These are phyloP conservation scores for Prinsepia uniflora DNA, from an alignment of 306 rosid species.

Conservation along the genomic window DNA sequence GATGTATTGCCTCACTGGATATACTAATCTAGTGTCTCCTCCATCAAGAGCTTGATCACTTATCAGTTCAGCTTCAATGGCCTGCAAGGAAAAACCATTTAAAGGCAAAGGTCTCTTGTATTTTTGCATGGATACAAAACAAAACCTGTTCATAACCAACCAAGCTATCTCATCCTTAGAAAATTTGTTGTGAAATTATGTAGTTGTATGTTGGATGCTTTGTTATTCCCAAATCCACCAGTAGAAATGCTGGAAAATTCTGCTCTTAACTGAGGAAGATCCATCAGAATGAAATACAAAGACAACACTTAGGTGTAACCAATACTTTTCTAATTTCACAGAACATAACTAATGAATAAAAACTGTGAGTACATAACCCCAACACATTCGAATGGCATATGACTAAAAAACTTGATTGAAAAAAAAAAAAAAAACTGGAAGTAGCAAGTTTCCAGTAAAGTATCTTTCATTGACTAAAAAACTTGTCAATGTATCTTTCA, in stretches of 20 bases:
- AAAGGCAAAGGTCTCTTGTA: constrained; percentile 22
- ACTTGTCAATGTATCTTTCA: too few relatives aligned
- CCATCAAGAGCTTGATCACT: constrained; percentile 73
- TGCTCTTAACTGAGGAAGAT: constrained; percentile 89
- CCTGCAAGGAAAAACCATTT: constrained; percentile 50
- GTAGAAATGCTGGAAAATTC: constrained; percentile 70
- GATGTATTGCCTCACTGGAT: constrained; percentile 25
- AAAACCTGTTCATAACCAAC: constrained; percentile 72
- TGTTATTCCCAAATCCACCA: constrained; percentile 77
- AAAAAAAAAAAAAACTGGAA: too few relatives aligned
- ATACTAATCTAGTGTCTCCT: constrained; percentile 24
- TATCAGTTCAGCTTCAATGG: constrained; percentile 76
- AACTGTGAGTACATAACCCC: too few relatives aligned
- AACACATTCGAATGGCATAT: too few relatives aligned
- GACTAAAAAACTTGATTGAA: too few relatives aligned
- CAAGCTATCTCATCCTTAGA: constrained; percentile 49
- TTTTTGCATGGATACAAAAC: constrained; percentile 15
- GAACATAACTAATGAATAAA: too few relatives aligned
- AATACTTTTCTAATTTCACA: constrained; percentile 7
- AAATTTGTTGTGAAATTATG: constrained; percentile 60
- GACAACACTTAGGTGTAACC: constrained; percentile 2
- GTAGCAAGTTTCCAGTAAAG: too few relatives aligned
- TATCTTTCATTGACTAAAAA: too few relatives aligned
- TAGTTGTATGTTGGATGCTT: constrained; percentile 79
- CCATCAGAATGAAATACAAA: constrained; percentile 37